Percentiles rank a stretch among this genome's conserved stretches.
Evolutionary conservation across 2,329 filamentous ascomycete species (phyloP).

Genomic region (Cercospora sesami): DNA sequence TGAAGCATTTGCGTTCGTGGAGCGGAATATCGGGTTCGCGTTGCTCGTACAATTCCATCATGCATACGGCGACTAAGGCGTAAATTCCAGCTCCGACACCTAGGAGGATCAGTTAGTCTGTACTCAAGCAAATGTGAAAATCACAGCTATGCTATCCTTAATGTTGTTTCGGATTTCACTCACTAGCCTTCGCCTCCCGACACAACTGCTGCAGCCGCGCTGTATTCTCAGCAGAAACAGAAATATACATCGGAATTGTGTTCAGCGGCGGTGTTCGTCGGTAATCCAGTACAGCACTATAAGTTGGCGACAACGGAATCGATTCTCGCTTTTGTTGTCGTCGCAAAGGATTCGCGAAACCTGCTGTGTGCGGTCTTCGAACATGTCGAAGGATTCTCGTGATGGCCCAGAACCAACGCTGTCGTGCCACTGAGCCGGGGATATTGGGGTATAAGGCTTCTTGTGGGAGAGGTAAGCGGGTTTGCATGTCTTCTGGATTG

Average conservation of each 20-base stretch:
- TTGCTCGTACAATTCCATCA: constrained; percentile 48
- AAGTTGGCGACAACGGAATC: constrained; percentile 37
- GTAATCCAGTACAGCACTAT: constrained; percentile 44
- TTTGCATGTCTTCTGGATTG: constrained; percentile 29
- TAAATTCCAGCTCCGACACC: constrained; percentile 46
- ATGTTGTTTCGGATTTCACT: constrained; percentile 21
- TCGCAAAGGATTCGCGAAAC: constrained; percentile 47
- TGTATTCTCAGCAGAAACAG: constrained; percentile 39
- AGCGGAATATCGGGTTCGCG: constrained; percentile 35
- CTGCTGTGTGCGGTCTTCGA: constrained; percentile 41
- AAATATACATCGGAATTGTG: constrained; percentile 37
- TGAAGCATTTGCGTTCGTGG: constrained; percentile 42
- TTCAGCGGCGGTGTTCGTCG: constrained; percentile 41
- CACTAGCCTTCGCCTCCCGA: constrained; percentile 41
- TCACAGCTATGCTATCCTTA: not conserved
- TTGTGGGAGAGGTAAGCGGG: constrained; percentile 46
- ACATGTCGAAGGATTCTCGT: constrained; percentile 48
- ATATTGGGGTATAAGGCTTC: constrained; percentile 50
- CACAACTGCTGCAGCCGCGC: constrained; percentile 43
- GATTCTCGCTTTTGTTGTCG: constrained; percentile 25
- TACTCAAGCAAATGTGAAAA: not conserved
- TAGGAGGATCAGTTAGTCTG: not conserved
- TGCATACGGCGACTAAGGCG: constrained; percentile 48
- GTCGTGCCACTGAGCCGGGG: constrained; percentile 41
- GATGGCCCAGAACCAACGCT: constrained; percentile 52